Evolutionary conservation across 2,329 filamentous ascomycete species (phyloP).

Genomic region (Stenocarpella maydis): DNA sequence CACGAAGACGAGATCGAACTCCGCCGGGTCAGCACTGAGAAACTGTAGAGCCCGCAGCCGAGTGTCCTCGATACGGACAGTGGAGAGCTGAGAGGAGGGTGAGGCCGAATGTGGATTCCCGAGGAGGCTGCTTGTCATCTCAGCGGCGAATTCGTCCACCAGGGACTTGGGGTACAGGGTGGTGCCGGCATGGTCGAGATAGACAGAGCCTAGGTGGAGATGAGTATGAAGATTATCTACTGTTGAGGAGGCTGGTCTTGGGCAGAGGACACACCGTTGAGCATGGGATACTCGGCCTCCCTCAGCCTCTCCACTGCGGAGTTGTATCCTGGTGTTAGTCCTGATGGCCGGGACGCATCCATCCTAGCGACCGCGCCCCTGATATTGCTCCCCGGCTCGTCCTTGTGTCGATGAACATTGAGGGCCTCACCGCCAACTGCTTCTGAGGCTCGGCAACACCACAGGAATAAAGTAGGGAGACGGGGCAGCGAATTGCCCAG

Average conservation of each 20-base stretch:
- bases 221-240: slow-evolving; percentile 22
- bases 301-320: slow-evolving; percentile 65
- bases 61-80: slow-evolving; percentile 77
- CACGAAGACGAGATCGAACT: slow-evolving; percentile 90
- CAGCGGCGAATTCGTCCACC: slow-evolving; percentile 79
- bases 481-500: background rate
- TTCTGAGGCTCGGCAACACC: background rate
- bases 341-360: slow-evolving; percentile 30
- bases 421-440: background rate
- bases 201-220: slow-evolving; percentile 68
- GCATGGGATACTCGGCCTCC: slow-evolving; percentile 72
- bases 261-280: slow-evolving; percentile 60
- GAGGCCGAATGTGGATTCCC: slow-evolving; percentile 94
- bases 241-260: background rate
- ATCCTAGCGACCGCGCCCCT: slow-evolving; percentile 31
- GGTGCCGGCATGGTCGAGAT: slow-evolving; percentile 96
- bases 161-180: slow-evolving; percentile 82
- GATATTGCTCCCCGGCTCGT: background rate
- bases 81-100: slow-evolving; percentile 78
- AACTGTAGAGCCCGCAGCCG: slow-evolving; percentile 76
- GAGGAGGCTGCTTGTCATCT: slow-evolving; percentile 81
- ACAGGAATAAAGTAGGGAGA: background rate
- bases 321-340: slow-evolving; percentile 58
- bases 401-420: slow-evolving; percentile 14
- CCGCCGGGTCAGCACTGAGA: slow-evolving; percentile 80